phyloP scores from a whole-genome alignment of 352 stramenopile genomes.

The Phytopythium ostracodes region DNA sequence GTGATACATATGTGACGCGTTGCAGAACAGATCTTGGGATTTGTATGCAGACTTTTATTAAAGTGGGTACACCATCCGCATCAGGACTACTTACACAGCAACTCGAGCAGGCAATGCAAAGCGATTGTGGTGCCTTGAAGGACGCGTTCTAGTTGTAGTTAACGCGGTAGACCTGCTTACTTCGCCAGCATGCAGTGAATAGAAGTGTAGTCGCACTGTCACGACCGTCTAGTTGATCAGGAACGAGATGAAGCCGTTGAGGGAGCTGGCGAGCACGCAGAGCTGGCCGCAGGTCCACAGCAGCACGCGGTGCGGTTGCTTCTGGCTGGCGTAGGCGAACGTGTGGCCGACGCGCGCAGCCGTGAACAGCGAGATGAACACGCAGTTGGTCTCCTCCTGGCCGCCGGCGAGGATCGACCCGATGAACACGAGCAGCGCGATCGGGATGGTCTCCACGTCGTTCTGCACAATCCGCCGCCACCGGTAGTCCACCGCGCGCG shows the following conservation, averaged over 20 bases:
- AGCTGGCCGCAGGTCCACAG: constrained; percentile 31
- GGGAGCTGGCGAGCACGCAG: constrained; percentile 27
- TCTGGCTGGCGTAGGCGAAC: constrained; percentile 26
- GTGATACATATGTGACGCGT: not conserved
- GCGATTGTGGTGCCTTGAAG: too few species aligned
- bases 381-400: constrained; percentile 37
- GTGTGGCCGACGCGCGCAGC: constrained; percentile 28
- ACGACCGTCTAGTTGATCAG: constrained; percentile 7
- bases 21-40: too few species aligned
- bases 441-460: constrained; percentile 39
- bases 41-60: not conserved
- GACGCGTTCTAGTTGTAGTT: too few species aligned
- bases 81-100: not conserved
- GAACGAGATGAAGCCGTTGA: constrained; percentile 39
- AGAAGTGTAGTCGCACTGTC: not conserved
- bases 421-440: constrained; percentile 29
- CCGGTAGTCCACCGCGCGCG: constrained; percentile 30
- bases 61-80: not conserved
- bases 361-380: constrained; percentile 32
- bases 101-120: too few species aligned
- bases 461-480: constrained; percentile 44
- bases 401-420: constrained; percentile 37
- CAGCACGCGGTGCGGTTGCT: constrained; percentile 29
- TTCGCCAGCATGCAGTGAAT: too few species aligned
- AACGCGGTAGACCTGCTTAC: too few species aligned